Evolutionary conservation across 2,329 filamentous ascomycete species (phyloP), one percentile per base, ranked within the genome.

Genomic region (Ophiocordyceps australis): DNA sequence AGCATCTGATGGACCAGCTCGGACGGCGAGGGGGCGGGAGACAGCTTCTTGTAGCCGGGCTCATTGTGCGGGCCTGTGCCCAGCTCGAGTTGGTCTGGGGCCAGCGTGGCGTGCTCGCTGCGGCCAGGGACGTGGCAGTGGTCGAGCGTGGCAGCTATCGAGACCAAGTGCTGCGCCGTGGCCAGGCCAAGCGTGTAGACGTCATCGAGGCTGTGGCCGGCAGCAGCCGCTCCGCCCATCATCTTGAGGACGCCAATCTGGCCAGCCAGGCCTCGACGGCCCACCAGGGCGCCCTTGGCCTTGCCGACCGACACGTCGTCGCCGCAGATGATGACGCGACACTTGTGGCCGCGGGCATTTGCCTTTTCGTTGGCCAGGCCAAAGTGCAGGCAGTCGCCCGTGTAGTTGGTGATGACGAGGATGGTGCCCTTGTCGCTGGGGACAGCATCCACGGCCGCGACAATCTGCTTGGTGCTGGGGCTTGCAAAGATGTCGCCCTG

Each of bases 341-440:
- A 78, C 12, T 71, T 54, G 14, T 82, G 52, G 0, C 82, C 85
- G 0, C 71, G 68, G 2, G 82, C 82, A 30, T 77, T 74, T 11
- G 83, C 83, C 56, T 93, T 93, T 50, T 94, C 86, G 7, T 89
- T 80, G 1, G 76, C 85, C 65, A 94, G 76, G 28, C 83, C 85
- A 45, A 94, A 94, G 54, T 93, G 91, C 37, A 94, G 63, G 28
- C 93, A 69, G 46, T 85, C 79, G 20, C 79, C 79, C 2, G 82
- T 92, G 50, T 92, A 92, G 49, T 94, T 94, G 80, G 92, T 93
- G 17, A 92, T 79, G 5, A 85, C 74, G n/a, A 93, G 77, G 21
- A 94, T 49, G 2, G 93, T 77, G 14, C 85, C 86, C 33, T 69
- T 65, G 23, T 65, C 60, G 4, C 65, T 63, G 32, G 79, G 70